Evolutionary conservation across 108 stramenopile species (phyloP).

Genomic region (Hondaea fermentalgiana): DNA sequence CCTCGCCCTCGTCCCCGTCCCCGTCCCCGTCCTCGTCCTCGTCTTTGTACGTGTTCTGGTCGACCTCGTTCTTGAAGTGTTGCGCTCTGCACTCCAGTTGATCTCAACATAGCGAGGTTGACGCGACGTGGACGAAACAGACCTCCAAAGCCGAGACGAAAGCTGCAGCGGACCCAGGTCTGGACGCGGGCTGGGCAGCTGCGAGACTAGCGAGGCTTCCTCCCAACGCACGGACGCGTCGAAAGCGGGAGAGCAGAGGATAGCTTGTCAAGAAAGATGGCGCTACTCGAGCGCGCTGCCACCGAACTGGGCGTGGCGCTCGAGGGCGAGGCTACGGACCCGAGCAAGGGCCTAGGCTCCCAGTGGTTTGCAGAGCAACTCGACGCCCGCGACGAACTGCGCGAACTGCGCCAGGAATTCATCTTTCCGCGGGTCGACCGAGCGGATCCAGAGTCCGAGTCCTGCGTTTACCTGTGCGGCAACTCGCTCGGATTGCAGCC

Average conservation of each 20-base stretch:
- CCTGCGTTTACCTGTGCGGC: slow-evolving; percentile 30
- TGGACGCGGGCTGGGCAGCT: too few species aligned
- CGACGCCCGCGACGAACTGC: not conserved
- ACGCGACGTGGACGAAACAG: too few species aligned
- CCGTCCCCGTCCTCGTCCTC: too few species aligned
- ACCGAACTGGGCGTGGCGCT: not conserved
- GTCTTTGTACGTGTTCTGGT: too few species aligned
- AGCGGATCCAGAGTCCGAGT: not conserved
- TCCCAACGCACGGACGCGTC: not conserved
- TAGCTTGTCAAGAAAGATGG: not conserved
- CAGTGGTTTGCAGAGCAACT: not conserved
- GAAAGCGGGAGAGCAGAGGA: not conserved
- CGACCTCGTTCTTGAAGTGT: too few species aligned
- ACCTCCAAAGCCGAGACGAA: too few species aligned
- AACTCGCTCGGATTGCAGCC: slow-evolving; percentile 43
- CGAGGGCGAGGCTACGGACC: not conserved
- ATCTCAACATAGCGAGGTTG: too few species aligned
- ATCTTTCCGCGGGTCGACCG: not conserved
- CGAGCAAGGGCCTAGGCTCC: not conserved
- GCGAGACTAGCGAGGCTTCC: too few species aligned
- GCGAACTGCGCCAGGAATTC: not conserved
- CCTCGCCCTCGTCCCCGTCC: too few species aligned
- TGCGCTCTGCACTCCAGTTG: too few species aligned
- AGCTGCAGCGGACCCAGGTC: too few species aligned
- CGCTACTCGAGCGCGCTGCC: not conserved